A percentile compares a stretch with the other conserved stretches of the same genome.
Conservation (phyloP, 495 filamentous ascomycete species). For the Neurospora tetraspora region DNA sequence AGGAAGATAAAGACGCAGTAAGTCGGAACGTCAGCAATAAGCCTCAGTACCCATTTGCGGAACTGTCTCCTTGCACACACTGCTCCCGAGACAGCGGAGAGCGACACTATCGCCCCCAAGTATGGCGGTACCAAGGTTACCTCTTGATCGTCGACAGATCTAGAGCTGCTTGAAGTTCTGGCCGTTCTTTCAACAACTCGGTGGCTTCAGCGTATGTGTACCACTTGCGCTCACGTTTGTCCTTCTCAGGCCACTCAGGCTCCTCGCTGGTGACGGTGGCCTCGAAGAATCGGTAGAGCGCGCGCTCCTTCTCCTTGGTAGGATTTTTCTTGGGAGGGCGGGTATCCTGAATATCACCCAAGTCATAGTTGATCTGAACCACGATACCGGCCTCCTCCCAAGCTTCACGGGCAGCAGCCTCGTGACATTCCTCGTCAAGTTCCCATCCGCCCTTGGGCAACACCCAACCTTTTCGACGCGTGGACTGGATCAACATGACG, state of each 20-base stretch:
- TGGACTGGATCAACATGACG: constrained; percentile 90
- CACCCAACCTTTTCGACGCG: constrained; percentile 80
- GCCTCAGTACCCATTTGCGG: background rate
- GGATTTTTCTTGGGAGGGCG: constrained; percentile 49
- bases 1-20: background rate
- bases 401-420: constrained; percentile 63
- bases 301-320: constrained; percentile 54
- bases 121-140: constrained; percentile 15
- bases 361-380: constrained; percentile 67
- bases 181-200: constrained; percentile 61
- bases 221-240: constrained; percentile 86
- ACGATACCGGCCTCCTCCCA: constrained; percentile 97
- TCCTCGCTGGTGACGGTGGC: constrained; percentile 75
- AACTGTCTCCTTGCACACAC: background rate
- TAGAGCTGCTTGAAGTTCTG: constrained; percentile 81
- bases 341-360: constrained; percentile 77
- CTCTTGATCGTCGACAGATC: constrained; percentile 65
- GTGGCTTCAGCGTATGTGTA: constrained; percentile 75
- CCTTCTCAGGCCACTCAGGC: constrained; percentile 82
- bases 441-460: constrained; percentile 98
- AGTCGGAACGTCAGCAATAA: background rate
- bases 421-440: constrained; percentile 64
- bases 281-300: constrained; percentile 83
- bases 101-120: constrained; percentile 3
- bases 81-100: background rate